A percentile compares a stretch with the other conserved stretches of the same genome.
Evolutionary conservation across 2,329 filamentous ascomycete species (phyloP).

Genomic region (Colletotrichum chrysophilum): DNA sequence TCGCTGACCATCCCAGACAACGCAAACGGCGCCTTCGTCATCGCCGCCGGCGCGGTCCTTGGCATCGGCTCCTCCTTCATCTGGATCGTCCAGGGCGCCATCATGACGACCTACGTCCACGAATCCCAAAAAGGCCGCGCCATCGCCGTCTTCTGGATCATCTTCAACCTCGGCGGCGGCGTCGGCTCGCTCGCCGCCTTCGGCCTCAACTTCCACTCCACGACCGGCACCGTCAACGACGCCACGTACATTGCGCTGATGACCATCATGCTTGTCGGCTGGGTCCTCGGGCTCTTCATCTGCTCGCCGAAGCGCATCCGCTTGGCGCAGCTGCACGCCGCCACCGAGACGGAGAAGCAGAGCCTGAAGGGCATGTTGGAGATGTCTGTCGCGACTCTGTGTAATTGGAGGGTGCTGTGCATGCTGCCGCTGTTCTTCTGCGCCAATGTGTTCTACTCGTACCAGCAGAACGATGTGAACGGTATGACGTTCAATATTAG

Average conservation of each 20-base stretch:
- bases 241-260: slow-evolving; percentile 56
- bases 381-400: slow-evolving; percentile 41
- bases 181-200: slow-evolving; percentile 49
- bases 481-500: slow-evolving; percentile 59
- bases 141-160: slow-evolving; percentile 49
- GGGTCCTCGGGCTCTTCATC: slow-evolving; percentile 50
- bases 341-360: slow-evolving; percentile 43
- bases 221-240: slow-evolving; percentile 48
- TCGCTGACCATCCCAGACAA: slow-evolving; percentile 40
- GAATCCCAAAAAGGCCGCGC: slow-evolving; percentile 47
- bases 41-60: slow-evolving; percentile 48
- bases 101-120: slow-evolving; percentile 51
- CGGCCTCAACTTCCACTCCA: slow-evolving; percentile 46
- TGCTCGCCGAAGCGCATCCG: slow-evolving; percentile 50
- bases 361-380: slow-evolving; percentile 38
- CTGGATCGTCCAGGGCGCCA: slow-evolving; percentile 52
- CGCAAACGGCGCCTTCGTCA: slow-evolving; percentile 47
- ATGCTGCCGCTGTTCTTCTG: slow-evolving; percentile 61
- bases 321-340: slow-evolving; percentile 38
- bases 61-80: slow-evolving; percentile 49
- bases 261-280: slow-evolving; percentile 54
- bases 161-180: slow-evolving; percentile 50
- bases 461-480: slow-evolving; percentile 62
- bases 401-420: slow-evolving; percentile 49
- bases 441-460: slow-evolving; percentile 62